Base-by-base conservation (phyloP, 257 asterid species). In the Penstemon davidsonii region DNA sequence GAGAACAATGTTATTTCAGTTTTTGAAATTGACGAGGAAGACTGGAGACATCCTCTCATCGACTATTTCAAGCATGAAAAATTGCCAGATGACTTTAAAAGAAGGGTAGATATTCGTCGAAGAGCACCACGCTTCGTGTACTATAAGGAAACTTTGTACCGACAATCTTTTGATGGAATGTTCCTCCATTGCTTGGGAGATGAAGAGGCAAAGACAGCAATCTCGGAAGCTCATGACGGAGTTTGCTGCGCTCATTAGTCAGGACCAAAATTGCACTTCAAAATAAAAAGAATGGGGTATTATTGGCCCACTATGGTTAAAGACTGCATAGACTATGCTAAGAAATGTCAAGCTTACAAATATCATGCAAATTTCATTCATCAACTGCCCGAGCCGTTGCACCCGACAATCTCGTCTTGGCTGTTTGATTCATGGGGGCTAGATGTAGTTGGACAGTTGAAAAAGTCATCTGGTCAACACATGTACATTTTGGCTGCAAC, bases 341-440 rank as follows among this genome's bases (percentile, higher is more conserved):
- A 46, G 11, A 46, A 3, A 1, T 46, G 10, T 46, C 52, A 46
- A 46, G 52, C 52, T 4, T 5, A 37, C 8, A 10, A 54, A 1
- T 54, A 10, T 10, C 39, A 54, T 54, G 39, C 59, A 15, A 54
- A 54, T 18, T 15, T 54, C 59, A 54, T 54, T 54, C 59, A 54
- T 10, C 39, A 54, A 4, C 59, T 8, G n/a, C 39, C 39, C 3
- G 39, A 54, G 5, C 10, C 39, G 1, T 19, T 54, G 3, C 38
- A 54, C 37, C 55, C 10, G 18, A 51, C 19, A 1, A 1, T 51
- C 15, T 18, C 55, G 4, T 53, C 60, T 19, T 25, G 41, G 41
- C n/a, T 13, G 0, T 19, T 55, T 19, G 41, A 55, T 7, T 12
- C 60, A 4, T 55, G 41, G 42, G 41, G 41, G 0, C 8, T 39